These are phyloP conservation scores for Fibroporia radiculosa DNA, from an alignment of 768 basidiomycete genomes.

Conservation along the genomic window DNA sequence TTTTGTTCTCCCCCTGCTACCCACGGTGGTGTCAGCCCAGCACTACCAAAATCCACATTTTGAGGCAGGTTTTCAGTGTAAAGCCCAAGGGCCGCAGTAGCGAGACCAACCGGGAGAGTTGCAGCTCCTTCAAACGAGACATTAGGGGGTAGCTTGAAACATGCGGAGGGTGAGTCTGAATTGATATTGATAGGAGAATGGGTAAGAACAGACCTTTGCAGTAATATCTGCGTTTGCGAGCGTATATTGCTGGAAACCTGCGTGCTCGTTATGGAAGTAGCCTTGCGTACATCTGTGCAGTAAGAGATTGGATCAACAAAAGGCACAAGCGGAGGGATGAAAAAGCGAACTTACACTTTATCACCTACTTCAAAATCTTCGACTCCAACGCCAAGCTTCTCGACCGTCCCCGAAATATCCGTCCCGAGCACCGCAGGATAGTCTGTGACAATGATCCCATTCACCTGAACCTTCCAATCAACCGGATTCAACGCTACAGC, in stretches of 20 bases:
- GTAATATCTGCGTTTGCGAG: conserved; percentile 13
- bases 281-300: conserved; percentile 5
- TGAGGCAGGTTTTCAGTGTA: not conserved
- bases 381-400: conserved; percentile 21
- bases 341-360: conserved; percentile 12
- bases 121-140: conserved; percentile 32
- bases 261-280: conserved; percentile 1
- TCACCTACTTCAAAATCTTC: conserved; percentile 20
- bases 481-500: conserved; percentile 25
- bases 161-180: no score
- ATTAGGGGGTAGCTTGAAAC: conserved; percentile 26
- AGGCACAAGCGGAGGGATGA: no score
- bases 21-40: conserved; percentile 21
- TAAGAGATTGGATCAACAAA: no score
- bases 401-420: conserved; percentile 26
- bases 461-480: conserved; percentile 27
- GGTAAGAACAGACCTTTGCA: conserved; percentile 15
- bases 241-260: conserved; percentile 17
- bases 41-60: conserved; percentile 12
- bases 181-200: no score
- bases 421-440: conserved; percentile 23
- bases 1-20: conserved; percentile 19
- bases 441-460: conserved; percentile 14
- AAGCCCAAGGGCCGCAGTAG: conserved; percentile 18
- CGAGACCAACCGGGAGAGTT: conserved; percentile 29